Evolutionary conservation across 2,329 filamentous ascomycete genomes (phyloP).

Genomic region (Coleophoma crateriformis): DNA sequence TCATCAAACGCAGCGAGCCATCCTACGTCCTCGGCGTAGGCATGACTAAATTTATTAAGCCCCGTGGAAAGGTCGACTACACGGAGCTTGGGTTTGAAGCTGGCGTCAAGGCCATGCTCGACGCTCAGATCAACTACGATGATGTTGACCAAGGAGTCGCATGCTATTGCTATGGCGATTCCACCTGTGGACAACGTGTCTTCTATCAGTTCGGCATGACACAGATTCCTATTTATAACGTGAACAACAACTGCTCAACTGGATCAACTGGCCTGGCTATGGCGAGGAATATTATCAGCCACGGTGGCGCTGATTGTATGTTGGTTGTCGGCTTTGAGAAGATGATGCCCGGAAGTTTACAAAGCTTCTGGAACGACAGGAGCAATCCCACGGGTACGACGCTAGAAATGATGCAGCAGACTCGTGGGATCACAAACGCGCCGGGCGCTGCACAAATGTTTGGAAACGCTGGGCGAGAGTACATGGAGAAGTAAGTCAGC

Average conservation of each 20-base stretch:
- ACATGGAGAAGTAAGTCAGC: slow-evolving; percentile 75
- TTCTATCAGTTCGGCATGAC: slow-evolving; percentile 99
- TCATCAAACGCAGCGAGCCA: slow-evolving; percentile 27
- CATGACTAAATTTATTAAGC: slow-evolving; percentile 99
- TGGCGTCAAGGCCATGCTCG: slow-evolving; percentile 49
- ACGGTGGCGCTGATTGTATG: slow-evolving; percentile 81
- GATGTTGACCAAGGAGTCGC: slow-evolving; percentile 91
- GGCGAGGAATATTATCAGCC: slow-evolving; percentile 71
- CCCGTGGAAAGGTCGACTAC: slow-evolving; percentile 88
- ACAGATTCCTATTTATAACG: slow-evolving; percentile 91
- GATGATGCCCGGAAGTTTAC: slow-evolving; percentile 89
- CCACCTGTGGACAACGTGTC: slow-evolving; percentile 89
- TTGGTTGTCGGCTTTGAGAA: slow-evolving; percentile 96
- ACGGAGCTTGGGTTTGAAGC: slow-evolving; percentile 92
- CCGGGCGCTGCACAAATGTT: slow-evolving; percentile 91
- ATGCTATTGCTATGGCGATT: slow-evolving; percentile 98
- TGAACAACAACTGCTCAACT: slow-evolving; percentile 98
- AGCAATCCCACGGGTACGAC: slow-evolving; percentile 72
- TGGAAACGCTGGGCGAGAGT: slow-evolving; percentile 88
- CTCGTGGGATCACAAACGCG: slow-evolving; percentile 73
- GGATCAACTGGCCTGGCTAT: slow-evolving; percentile 88
- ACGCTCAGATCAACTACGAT: slow-evolving; percentile 91
- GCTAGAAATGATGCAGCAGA: slow-evolving; percentile 74
- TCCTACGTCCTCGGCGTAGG: slow-evolving; percentile 93
- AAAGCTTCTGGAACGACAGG: slow-evolving; percentile 79